A percentile compares a stretch with the other conserved stretches of the same genome.
Conservation (phyloP, 768 basidiomycete genomes). For the Phylloporus sp. region DNA sequence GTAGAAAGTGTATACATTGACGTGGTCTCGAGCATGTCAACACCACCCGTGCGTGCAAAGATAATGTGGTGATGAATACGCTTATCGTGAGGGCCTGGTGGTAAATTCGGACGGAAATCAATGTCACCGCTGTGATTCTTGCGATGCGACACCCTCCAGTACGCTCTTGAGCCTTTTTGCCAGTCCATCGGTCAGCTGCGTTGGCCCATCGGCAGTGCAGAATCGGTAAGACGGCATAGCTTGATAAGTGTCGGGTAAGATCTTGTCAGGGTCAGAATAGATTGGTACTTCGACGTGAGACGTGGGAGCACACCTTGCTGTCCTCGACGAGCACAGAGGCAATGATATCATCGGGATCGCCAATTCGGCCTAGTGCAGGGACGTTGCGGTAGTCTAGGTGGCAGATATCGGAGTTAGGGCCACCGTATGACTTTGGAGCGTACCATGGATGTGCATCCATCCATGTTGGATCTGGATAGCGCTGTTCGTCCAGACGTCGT, state of each 20-base stretch:
- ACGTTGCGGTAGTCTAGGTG: conserved; percentile 70
- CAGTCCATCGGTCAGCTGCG: conserved; percentile 64
- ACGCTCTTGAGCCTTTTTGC: conserved; percentile 41
- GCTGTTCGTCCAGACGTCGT: conserved; percentile 60
- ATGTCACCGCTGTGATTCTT: conserved; percentile 22
- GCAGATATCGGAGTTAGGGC: neutral
- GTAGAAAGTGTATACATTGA: too few relatives aligned
- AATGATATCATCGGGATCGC: conserved; percentile 81
- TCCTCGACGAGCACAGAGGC: conserved; percentile 68
- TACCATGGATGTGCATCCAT: conserved; percentile 84
- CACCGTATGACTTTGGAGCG: conserved; percentile 3
- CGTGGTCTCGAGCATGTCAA: too few relatives aligned
- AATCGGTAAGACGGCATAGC: conserved; percentile 81
- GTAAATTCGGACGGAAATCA: neutral
- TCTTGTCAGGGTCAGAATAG: conserved; percentile 34
- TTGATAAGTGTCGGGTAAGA: conserved; percentile 67
- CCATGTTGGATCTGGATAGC: conserved; percentile 64
- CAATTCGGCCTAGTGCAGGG: conserved; percentile 69
- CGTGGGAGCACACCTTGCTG: conserved; percentile 45
- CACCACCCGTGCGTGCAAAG: too few relatives aligned
- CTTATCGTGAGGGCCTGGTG: too few relatives aligned
- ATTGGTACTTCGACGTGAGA: neutral
- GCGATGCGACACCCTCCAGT: conserved; percentile 32
- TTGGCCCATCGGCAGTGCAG: conserved; percentile 69
- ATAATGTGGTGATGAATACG: too few relatives aligned